Conservation (phyloP, 2,329 filamentous ascomycete species). For the Penicillium sp. region DNA sequence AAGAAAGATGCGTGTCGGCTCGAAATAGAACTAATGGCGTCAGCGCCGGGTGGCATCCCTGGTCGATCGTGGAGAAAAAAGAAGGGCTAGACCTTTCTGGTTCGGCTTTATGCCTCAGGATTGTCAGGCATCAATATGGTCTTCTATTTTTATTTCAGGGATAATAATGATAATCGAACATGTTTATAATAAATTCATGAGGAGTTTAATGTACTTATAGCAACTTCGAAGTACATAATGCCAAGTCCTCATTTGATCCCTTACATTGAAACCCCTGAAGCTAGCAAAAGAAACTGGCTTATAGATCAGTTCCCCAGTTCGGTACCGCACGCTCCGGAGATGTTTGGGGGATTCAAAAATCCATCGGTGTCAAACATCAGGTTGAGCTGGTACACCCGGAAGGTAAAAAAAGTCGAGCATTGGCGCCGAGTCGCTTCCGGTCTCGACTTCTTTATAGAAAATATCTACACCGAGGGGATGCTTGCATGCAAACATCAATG, state of each 20-base stretch:
- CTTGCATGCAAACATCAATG: not conserved
- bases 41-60: conserved; percentile 21
- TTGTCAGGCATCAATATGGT: conserved; percentile 1
- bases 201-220: not conserved
- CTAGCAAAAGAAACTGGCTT: not conserved
- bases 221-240: not conserved
- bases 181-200: not conserved
- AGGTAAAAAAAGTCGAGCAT: not conserved
- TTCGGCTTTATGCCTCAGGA: conserved; percentile 2
- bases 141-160: not conserved
- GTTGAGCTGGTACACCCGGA: not conserved
- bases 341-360: not conserved
- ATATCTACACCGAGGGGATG: not conserved
- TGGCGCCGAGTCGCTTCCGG: not conserved
- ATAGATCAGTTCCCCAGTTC: not conserved
- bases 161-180: not conserved
- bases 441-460: not conserved
- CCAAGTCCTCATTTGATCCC: not conserved
- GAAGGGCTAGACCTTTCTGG: conserved; percentile 21
- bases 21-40: conserved; percentile 24
- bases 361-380: not conserved
- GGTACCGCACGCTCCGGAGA: not conserved
- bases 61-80: conserved; percentile 26
- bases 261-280: not conserved
- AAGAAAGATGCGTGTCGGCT: conserved; percentile 10